These are phyloP conservation scores for Cicer judaicum DNA, from an alignment of 306 rosid genomes.

Conservation along the genomic window DNA sequence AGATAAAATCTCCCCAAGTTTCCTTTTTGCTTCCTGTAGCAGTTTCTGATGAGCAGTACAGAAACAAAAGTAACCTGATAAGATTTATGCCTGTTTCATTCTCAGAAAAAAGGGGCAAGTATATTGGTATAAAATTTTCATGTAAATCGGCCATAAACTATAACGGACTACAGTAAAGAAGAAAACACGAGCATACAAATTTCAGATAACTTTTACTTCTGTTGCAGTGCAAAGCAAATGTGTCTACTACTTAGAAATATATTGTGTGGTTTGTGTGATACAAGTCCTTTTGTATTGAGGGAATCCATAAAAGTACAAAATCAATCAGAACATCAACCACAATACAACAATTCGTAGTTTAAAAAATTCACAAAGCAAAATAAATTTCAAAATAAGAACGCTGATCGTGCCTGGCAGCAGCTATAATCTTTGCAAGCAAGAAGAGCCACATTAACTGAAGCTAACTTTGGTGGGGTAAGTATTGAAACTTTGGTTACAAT, in stretches of 20 bases:
- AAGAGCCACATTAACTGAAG: conserved; percentile 81
- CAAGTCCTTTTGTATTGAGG: conserved; percentile 15
- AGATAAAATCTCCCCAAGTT: conserved; percentile 94
- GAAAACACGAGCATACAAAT: conserved; percentile 21
- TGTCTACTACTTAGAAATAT: background rate
- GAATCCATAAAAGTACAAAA: background rate
- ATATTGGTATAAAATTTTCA: conserved; percentile 28
- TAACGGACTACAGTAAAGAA: conserved; percentile 1
- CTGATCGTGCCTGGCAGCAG: conserved; percentile 77
- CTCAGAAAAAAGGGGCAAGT: conserved; percentile 28
- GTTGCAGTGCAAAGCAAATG: conserved; percentile 22
- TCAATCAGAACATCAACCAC: conserved; percentile 18
- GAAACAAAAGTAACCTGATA: conserved; percentile 47
- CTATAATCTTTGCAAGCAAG: conserved; percentile 82
- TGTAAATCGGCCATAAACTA: conserved; percentile 6
- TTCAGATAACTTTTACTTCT: conserved; percentile 16
- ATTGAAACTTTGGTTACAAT: conserved; percentile 90
- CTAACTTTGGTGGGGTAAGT: conserved; percentile 88
- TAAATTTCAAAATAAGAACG: conserved; percentile 40
- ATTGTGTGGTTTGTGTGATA: conserved; percentile 1
- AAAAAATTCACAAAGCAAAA: conserved; percentile 27
- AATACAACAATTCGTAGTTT: background rate
- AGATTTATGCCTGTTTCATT: conserved; percentile 37
- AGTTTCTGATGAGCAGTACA: conserved; percentile 66
- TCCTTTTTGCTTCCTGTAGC: conserved; percentile 83